Evolutionary conservation across 768 basidiomycete genomes (phyloP).

Genomic region (Zangia roseola): DNA sequence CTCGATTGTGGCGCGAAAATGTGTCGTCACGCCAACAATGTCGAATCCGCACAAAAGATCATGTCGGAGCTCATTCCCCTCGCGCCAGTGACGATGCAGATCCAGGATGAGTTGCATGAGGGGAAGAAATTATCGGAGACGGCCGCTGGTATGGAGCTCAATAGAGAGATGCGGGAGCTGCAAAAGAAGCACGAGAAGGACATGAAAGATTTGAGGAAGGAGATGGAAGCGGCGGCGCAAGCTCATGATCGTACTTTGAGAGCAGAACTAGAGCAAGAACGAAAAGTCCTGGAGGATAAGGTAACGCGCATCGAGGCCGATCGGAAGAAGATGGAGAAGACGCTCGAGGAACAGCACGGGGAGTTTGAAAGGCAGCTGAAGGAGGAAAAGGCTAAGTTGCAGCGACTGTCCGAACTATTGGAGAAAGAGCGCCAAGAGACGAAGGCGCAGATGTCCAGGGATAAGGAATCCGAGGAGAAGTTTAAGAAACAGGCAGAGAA

Average conservation of each 20-base stretch:
- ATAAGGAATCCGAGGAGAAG: not conserved
- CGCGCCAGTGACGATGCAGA: slow-evolving; percentile 37
- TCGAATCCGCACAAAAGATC: slow-evolving; percentile 41
- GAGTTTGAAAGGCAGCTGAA: not conserved
- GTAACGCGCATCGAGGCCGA: not conserved
- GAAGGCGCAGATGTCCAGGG: not conserved
- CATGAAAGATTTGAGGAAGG: slow-evolving; percentile 38
- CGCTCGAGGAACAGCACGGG: slow-evolving; percentile 1
- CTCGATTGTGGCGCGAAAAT: slow-evolving; percentile 42
- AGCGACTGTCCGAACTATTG: not conserved
- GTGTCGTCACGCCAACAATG: slow-evolving; percentile 36
- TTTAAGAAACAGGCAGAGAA: not conserved
- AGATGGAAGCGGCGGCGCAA: slow-evolving; percentile 41
- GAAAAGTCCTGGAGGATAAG: slow-evolving; percentile 2
- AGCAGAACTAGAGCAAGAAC: slow-evolving; percentile 3
- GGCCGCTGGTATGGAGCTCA: slow-evolving; percentile 43
- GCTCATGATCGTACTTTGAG: not conserved
- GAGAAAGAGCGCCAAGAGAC: not conserved
- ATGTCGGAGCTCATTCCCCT: slow-evolving; percentile 38
- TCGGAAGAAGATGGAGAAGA: not conserved
- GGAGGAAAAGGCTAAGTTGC: not conserved
- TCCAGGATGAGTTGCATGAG: slow-evolving; percentile 47
- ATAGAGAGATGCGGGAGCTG: slow-evolving; percentile 41
- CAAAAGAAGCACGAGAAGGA: slow-evolving; percentile 40
- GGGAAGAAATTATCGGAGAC: slow-evolving; percentile 45